A percentile compares a stretch with the other conserved stretches of the same genome.
Conservation (phyloP, 768 basidiomycete species). For the Macrolepiota dolichaula region DNA sequence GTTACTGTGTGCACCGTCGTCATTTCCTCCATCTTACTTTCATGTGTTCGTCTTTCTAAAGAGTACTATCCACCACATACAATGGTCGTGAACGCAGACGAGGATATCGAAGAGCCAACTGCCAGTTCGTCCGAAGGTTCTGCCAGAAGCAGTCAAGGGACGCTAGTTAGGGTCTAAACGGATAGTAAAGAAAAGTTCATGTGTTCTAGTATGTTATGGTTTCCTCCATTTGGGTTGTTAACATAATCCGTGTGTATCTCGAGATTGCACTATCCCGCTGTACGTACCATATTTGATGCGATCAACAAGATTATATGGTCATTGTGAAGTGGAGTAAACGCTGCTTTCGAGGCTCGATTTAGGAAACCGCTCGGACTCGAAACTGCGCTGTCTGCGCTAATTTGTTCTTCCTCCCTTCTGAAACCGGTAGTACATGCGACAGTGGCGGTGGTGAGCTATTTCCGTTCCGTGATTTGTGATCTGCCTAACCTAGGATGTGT, state of each 20-base stretch:
- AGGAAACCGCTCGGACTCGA: neutral
- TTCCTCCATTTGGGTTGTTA: neutral
- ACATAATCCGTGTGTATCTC: neutral
- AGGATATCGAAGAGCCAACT: neutral
- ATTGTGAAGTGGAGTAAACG: neutral
- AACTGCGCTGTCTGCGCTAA: neutral
- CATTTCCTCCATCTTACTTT: constrained; percentile 42
- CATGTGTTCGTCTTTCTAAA: constrained; percentile 41
- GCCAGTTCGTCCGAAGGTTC: neutral
- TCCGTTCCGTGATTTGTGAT: neutral
- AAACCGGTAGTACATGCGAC: neutral
- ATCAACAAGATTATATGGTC: neutral
- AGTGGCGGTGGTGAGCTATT: neutral
- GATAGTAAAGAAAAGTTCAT: neutral
- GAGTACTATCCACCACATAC: neutral
- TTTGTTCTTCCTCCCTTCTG: neutral
- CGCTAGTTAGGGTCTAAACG: neutral
- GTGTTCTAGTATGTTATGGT: neutral
- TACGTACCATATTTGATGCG: neutral
- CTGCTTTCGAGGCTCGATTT: neutral
- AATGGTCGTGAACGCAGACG: neutral
- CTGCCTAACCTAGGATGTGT: neutral
- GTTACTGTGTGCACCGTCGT: constrained; percentile 39
- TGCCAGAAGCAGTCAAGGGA: constrained; percentile 1
- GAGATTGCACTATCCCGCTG: neutral